Evolutionary conservation across 768 basidiomycete species (phyloP).

Genomic region (Russula olivacea): DNA sequence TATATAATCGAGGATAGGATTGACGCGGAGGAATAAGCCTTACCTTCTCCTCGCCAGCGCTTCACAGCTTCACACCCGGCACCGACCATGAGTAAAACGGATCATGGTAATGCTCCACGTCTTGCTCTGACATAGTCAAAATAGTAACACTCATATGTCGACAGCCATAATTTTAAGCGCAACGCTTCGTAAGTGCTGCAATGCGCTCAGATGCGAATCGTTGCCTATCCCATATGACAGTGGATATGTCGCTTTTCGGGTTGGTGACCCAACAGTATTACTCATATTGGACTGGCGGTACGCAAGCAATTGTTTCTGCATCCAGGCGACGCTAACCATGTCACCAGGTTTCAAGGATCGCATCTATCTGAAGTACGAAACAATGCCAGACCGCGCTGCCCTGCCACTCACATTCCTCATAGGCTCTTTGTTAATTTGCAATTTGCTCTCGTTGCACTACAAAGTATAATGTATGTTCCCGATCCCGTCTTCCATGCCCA

Average conservation of each 20-base stretch:
- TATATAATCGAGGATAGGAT: background rate
- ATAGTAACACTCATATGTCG: background rate
- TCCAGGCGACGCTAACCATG: background rate
- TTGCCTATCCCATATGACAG: background rate
- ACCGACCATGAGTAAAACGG: background rate
- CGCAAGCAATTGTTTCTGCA: background rate
- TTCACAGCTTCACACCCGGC: background rate
- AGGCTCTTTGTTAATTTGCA: constrained; percentile 1
- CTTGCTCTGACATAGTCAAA: background rate
- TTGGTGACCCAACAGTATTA: background rate
- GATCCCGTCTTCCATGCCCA: background rate
- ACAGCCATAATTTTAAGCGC: background rate
- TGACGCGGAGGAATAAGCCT: background rate
- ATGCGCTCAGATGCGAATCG: background rate
- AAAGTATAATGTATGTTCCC: background rate
- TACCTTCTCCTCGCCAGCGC: no score
- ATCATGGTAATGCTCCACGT: background rate
- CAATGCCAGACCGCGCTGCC: no score
- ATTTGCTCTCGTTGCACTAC: constrained; percentile 1
- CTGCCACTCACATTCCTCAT: background rate
- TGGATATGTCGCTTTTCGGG: background rate
- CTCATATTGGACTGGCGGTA: background rate
- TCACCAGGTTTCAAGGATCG: background rate
- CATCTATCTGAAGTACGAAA: background rate
- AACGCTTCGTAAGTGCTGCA: background rate